Base-by-base conservation (phyloP, 441 rosid species). In the Flueggea neowawraea region DNA sequence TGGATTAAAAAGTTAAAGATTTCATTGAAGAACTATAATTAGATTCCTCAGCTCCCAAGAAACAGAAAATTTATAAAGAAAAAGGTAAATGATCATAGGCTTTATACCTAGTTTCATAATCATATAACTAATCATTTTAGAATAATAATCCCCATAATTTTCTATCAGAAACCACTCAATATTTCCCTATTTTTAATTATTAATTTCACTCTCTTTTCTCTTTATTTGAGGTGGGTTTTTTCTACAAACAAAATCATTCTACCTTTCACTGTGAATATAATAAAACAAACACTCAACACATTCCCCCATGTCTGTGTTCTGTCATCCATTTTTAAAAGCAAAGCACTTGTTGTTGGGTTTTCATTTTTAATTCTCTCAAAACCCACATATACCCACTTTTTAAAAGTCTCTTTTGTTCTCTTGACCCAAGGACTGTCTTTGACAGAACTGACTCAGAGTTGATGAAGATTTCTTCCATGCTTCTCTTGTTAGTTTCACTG, bases 141-240 rank as follows among this genome's bases (percentile, higher is more conserved):
- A 79, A 84, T 81, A 75, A 84, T 79, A 77, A 56, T 65, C 72
- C 73, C 80, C 80, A 73, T 77, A 80, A 62, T 73, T 62, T 65
- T 62, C 36, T 60, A 54, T 10, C 57, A 45, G 9, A 52, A 22
- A 22, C 28, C 28, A 22, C 28, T 22, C 28, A 1, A 22, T 22
- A 22, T 22, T 22, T 22, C 28, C 28, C 28, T 22, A 22, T 22
- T 22, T 22, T 22, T 22, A 22, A 22, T 22, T 22, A 22, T 22
- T 22, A 22, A 22, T 22, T 22, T 22, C 28, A 22, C 28, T 22
- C 28, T 22, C 28, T 22, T 22, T 22, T 22, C 28, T 22, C 28
- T 2, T 22, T 22, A 0, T 22, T 22, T 22, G 28, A 22, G 28
- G 28, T 22, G 28, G 28, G 28, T 22, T 22, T 22, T 22, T 22